Conservation (phyloP, 108 stramenopile species). For the Conticribra weissflogii region DNA sequence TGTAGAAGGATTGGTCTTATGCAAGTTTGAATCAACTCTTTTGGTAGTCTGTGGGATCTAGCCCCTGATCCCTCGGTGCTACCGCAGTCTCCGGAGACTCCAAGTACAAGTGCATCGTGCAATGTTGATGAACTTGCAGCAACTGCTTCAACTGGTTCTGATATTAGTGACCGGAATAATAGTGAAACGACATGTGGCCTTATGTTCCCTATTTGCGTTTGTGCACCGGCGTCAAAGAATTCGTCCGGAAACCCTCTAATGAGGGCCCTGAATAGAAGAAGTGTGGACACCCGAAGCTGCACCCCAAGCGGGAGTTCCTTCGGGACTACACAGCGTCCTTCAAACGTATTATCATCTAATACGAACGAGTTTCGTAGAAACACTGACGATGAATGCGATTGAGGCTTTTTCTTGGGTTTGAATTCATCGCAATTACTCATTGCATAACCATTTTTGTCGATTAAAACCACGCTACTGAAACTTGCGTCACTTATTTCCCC, state of each 20-base stretch:
- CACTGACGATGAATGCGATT: constrained; percentile 57
- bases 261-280: constrained; percentile 69
- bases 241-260: constrained; percentile 61
- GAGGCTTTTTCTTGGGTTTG: constrained; percentile 13
- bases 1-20: constrained; percentile 83
- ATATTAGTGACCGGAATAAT: constrained; percentile 83
- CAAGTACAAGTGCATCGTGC: constrained; percentile 64
- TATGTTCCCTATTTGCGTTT: constrained; percentile 72
- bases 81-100: constrained; percentile 44
- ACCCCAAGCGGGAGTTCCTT: constrained; percentile 73
- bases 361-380: constrained; percentile 67
- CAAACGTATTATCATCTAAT: constrained; percentile 36
- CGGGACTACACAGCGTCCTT: constrained; percentile 48
- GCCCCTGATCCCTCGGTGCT: constrained; percentile 41
- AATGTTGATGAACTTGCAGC: constrained; percentile 70
- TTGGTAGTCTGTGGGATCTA: constrained; percentile 61
- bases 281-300: constrained; percentile 75
- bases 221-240: constrained; percentile 75
- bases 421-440: constrained; percentile 42
- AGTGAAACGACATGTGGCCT: constrained; percentile 83
- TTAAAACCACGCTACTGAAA: constrained; percentile 59
- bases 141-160: constrained; percentile 58
- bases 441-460: constrained; percentile 81
- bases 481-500: constrained; percentile 80
- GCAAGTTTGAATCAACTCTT: constrained; percentile 85